Evolutionary conservation across 441 rosid species (phyloP).

Genomic region (Populus trichocarpa): DNA sequence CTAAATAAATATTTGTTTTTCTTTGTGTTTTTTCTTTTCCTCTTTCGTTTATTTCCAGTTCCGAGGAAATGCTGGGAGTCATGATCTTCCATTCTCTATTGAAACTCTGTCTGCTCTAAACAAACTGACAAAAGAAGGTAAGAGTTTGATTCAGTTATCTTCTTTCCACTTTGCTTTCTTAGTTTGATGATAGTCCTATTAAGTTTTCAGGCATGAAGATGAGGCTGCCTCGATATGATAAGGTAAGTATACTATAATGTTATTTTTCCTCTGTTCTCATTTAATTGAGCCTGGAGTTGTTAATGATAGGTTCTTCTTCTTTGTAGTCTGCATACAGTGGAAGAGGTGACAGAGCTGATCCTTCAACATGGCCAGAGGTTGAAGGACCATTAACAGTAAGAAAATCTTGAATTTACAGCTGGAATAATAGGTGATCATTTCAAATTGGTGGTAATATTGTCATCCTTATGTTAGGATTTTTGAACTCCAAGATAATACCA

Average conservation of each 20-base stretch:
- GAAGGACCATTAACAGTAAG: conserved; percentile 87
- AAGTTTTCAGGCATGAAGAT: conserved; percentile 68
- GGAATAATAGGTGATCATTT: neutral
- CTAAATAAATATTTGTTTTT: neutral
- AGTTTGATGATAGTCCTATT: conserved; percentile 16
- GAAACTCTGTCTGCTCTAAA: conserved; percentile 59
- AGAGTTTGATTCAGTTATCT: conserved; percentile 16
- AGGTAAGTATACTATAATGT: conserved; percentile 41
- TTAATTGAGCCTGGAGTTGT: conserved; percentile 2
- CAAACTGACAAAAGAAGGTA: conserved; percentile 73
- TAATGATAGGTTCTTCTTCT: conserved; percentile 14
- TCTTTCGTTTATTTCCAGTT: conserved; percentile 33
- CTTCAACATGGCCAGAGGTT: conserved; percentile 79
- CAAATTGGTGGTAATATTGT: too few species aligned
- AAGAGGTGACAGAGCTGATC: conserved; percentile 88
- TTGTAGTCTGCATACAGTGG: conserved; percentile 87
- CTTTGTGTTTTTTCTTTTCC: neutral
- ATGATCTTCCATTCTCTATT: conserved; percentile 84
- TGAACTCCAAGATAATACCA: neutral
- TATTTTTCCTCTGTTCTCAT: neutral
- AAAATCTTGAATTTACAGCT: conserved; percentile 12
- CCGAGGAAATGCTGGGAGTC: conserved; percentile 98
- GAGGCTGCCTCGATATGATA: conserved; percentile 91
- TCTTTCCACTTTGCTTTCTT: neutral
- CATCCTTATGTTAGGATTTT: too few species aligned